phyloP scores from a whole-genome alignment of 1,284 basidiomycete species.

The Porogramme epimiltina region DNA sequence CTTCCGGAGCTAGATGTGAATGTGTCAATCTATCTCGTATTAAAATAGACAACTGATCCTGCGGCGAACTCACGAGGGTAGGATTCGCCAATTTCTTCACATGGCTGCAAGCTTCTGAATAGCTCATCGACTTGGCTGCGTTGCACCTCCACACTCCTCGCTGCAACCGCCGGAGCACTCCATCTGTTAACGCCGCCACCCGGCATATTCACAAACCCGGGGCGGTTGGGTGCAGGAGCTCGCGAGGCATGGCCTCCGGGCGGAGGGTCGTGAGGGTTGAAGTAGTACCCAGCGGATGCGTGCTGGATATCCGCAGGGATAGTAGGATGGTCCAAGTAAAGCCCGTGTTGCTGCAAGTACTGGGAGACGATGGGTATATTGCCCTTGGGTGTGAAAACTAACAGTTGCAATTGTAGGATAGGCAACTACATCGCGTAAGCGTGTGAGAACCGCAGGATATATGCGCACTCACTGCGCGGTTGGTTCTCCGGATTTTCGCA shows the following conservation, averaged over 20 bases:
- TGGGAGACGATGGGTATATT: conserved; percentile 84
- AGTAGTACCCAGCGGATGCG: conserved; percentile 72
- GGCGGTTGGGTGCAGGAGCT: conserved; percentile 39
- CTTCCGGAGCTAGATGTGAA: conserved; percentile 60
- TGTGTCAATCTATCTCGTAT: conserved; percentile 22
- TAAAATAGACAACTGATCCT: background rate
- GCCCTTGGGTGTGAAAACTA: conserved; percentile 91
- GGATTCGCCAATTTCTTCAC: conserved; percentile 85
- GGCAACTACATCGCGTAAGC: conserved; percentile 53
- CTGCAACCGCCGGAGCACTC: conserved; percentile 60
- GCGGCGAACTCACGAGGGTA: conserved; percentile 66
- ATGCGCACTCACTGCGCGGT: conserved; percentile 53
- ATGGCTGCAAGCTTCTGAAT: conserved; percentile 86
- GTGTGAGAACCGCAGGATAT: background rate
- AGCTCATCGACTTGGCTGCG: conserved; percentile 92
- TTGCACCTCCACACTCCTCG: conserved; percentile 89
- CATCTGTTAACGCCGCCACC: conserved; percentile 51
- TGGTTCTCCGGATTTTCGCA: conserved; percentile 70
- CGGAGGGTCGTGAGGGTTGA: conserved; percentile 87
- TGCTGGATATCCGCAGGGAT: conserved; percentile 56
- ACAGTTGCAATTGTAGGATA: conserved; percentile 80
- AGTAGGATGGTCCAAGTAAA: conserved; percentile 84
- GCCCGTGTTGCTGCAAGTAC: conserved; percentile 66
- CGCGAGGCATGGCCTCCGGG: conserved; percentile 62
- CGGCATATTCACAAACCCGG: conserved; percentile 42